phyloP scores from a whole-genome alignment of 345 rosid species.

The Sonneratia caseolaris region DNA sequence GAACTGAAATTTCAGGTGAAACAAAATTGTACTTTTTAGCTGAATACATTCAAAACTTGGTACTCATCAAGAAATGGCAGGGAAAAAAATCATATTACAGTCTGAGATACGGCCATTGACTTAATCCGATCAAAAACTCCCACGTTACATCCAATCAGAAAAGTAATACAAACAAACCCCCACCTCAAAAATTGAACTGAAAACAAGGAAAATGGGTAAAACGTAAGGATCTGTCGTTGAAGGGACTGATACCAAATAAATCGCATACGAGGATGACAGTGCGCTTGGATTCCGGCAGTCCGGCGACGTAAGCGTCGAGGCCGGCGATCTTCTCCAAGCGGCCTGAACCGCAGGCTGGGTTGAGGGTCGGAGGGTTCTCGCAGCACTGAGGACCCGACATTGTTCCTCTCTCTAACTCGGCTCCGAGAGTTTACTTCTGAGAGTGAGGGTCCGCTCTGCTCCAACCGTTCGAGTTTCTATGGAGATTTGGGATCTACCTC shows the following conservation, averaged over 20 bases:
- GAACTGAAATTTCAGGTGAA: no score
- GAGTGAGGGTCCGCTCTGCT: no score
- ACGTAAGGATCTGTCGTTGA: neutral
- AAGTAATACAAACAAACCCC: neutral
- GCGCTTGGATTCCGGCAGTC: constrained; percentile 22
- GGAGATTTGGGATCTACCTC: no score
- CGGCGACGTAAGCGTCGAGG: constrained; percentile 24
- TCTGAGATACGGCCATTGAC: no score
- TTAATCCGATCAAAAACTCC: neutral
- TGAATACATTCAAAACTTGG: no score
- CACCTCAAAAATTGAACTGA: neutral
- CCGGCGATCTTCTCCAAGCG: constrained; percentile 27
- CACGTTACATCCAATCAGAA: neutral
- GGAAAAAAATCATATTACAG: no score
- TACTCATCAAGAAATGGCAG: no score
- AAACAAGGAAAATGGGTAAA: neutral
- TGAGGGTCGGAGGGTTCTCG: constrained; percentile 30
- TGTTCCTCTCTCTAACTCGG: neutral
- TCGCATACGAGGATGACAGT: neutral
- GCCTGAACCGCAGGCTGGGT: constrained; percentile 21
- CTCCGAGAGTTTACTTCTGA: no score
- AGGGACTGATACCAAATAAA: constrained; percentile 32
- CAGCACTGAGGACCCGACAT: constrained; percentile 42
- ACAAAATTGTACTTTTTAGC: no score
- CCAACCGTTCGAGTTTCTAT: no score